Evolutionary conservation across 2,329 filamentous ascomycete species (phyloP).

Genomic region (Nectriaceae sp.): DNA sequence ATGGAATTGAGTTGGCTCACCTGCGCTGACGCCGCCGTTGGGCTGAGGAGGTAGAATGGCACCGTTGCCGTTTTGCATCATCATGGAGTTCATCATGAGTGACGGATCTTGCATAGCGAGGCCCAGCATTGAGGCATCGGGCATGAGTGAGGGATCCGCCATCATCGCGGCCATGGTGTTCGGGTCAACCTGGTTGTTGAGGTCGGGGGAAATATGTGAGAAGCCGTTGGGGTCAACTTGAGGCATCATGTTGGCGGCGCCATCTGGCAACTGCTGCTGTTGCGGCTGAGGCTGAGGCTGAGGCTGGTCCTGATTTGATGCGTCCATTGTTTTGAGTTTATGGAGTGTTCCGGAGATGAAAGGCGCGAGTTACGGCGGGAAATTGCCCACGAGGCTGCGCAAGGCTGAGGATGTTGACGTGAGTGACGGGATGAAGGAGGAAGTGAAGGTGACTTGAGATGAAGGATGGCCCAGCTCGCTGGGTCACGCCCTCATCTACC

Average conservation of each 20-base stretch:
- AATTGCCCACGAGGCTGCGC: neutral
- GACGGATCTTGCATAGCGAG: constrained; percentile 30
- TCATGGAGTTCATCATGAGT: constrained; percentile 33
- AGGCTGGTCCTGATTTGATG: constrained; percentile 20
- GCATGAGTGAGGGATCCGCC: constrained; percentile 25
- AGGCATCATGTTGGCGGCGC: constrained; percentile 2
- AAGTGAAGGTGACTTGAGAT: constrained; percentile 17
- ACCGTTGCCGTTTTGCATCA: constrained; percentile 32
- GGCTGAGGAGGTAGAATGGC: constrained; percentile 13
- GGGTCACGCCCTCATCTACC: constrained; percentile 17
- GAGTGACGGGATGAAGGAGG: constrained; percentile 20
- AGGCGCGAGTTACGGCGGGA: neutral
- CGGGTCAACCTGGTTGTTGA: constrained; percentile 24
- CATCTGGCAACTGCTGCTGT: constrained; percentile 21
- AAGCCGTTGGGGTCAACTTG: constrained; percentile 12
- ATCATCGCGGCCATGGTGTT: constrained; percentile 27
- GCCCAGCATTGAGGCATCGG: constrained; percentile 26
- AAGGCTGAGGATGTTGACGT: constrained; percentile 16
- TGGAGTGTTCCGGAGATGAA: neutral
- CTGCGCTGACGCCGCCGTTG: constrained; percentile 35
- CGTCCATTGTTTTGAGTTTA: constrained; percentile 15
- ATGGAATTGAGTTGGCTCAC: constrained; percentile 21
- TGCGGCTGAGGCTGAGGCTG: constrained; percentile 16
- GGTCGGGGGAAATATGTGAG: constrained; percentile 20
- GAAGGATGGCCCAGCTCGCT: constrained; percentile 23